Evolutionary conservation across 164 flowering plant species (phyloP).

Genomic region (Aristolochia contorta): DNA sequence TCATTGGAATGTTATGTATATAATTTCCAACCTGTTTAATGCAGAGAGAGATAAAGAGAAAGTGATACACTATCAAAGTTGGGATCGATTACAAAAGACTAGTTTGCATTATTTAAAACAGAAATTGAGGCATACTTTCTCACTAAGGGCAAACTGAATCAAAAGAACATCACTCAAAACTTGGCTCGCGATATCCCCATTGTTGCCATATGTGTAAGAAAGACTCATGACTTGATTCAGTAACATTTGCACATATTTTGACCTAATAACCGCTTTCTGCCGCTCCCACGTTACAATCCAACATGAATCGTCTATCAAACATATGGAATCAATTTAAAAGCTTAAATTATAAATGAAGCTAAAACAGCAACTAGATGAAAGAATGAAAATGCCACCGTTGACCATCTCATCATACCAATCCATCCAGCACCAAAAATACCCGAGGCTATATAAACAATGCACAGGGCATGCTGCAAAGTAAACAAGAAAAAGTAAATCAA

Average conservation of each 20-base stretch:
- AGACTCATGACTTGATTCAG: slow-evolving; percentile 97
- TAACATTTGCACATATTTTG: slow-evolving; percentile 87
- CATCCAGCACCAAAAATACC: slow-evolving; percentile 93
- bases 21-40: too few relatives aligned
- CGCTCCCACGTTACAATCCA: slow-evolving; percentile 99
- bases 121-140: slow-evolving; percentile 46
- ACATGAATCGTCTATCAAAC: slow-evolving; percentile 85
- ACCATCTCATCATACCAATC: slow-evolving; percentile 60
- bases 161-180: slow-evolving; percentile 94
- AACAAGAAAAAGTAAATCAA: too few relatives aligned
- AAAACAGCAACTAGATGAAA: slow-evolving; percentile 3
- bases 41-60: too few relatives aligned
- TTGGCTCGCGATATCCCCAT: slow-evolving; percentile 99
- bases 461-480: too few relatives aligned
- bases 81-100: too few relatives aligned
- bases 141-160: slow-evolving; percentile 97
- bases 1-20: too few relatives aligned
- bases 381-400: neutral
- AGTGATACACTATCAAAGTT: too few relatives aligned
- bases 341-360: neutral
- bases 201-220: slow-evolving; percentile 93
- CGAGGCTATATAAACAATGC: too few relatives aligned
- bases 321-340: too few relatives aligned
- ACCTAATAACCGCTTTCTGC: slow-evolving; percentile 98
- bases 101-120: too few relatives aligned